Base-by-base conservation (phyloP, 1,284 basidiomycete genomes). In the Tilletia indica region DNA sequence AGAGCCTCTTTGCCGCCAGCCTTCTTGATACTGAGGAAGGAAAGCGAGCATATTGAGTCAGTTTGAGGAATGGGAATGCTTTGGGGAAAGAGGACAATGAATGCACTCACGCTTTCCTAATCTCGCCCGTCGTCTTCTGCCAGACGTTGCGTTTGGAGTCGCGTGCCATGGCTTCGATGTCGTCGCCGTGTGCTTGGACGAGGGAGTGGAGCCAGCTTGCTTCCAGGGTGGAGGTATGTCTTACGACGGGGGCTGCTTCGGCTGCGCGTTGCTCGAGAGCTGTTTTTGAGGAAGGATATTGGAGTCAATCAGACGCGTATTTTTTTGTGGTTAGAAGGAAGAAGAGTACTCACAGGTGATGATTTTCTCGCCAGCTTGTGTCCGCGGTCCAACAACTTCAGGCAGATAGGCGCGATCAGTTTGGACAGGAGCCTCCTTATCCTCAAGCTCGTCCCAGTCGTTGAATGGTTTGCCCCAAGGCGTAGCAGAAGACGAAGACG, bases 111-210 rank as follows among this genome's bases (percentile, higher is more conserved):
- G 81, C 81, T 25, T 87, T 80, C 79, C 84, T 88, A 81, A 99
- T 86, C 86, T 95, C 90, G 19, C 93, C 95, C 48, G 87, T 88
- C 3, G 94, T 98, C 83, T 91, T 90, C 86, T 98, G 96, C 85
- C 90, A 91, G 31, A 89, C 86, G 82, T 99, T 98, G 74, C 91
- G 85, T 84, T 88, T 90, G 75, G 89, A 86, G 86, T 98, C 95
- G 75, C 87, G 87, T 11, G 90, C 89, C 93, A 97, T 97, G 51
- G 85, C 87, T 36, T 89, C 88, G 21, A 90, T 86, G 85, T 98
- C 91, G 49, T 87, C 86, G 0, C 90, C 91, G 85, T 98, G 87
- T 83, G 89, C 91, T 51, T 85, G 83, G 11, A 93, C 89, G 45
- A 98, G 87, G 49, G 88, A 86, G 67, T 85, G 84, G 49, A 99